Evolutionary conservation across 2,329 filamentous ascomycete genomes (phyloP).

Genomic region (Amylocarpus encephaloides): DNA sequence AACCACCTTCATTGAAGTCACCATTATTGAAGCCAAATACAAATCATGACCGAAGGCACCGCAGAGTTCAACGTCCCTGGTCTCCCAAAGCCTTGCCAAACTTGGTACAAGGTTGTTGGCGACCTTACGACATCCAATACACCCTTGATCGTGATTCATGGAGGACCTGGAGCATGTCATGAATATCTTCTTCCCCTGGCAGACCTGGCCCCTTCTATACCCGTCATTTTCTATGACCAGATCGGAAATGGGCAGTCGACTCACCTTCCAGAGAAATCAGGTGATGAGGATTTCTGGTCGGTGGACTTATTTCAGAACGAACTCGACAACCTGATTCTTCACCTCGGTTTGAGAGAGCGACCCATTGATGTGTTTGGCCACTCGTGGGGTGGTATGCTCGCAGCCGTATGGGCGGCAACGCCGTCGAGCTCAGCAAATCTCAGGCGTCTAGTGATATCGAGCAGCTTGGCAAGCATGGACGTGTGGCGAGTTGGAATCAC

Average conservation of each 20-base stretch:
- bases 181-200: constrained; percentile 1
- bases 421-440: background rate
- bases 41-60: background rate
- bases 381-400: constrained; percentile 2
- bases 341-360: constrained; percentile 34
- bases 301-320: constrained; percentile 42
- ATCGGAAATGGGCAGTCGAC: constrained; percentile 45
- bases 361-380: background rate
- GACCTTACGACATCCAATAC: background rate
- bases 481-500: background rate
- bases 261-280: constrained; percentile 39
- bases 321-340: constrained; percentile 40
- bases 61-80: background rate
- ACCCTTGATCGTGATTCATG: background rate
- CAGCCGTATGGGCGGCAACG: constrained; percentile 9
- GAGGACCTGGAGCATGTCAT: background rate
- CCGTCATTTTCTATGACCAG: constrained; percentile 49
- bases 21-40: too few species aligned
- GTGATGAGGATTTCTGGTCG: constrained; percentile 42
- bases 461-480: constrained; percentile 5
- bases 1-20: too few species aligned
- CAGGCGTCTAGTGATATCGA: constrained; percentile 1
- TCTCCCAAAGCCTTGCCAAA: background rate
- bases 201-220: constrained; percentile 25
- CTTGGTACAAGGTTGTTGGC: background rate